Percentiles rank a stretch among this genome's conserved stretches.
Evolutionary conservation across 208 protist genomes (phyloP).

Genomic region (Trypanosoma mega): DNA sequence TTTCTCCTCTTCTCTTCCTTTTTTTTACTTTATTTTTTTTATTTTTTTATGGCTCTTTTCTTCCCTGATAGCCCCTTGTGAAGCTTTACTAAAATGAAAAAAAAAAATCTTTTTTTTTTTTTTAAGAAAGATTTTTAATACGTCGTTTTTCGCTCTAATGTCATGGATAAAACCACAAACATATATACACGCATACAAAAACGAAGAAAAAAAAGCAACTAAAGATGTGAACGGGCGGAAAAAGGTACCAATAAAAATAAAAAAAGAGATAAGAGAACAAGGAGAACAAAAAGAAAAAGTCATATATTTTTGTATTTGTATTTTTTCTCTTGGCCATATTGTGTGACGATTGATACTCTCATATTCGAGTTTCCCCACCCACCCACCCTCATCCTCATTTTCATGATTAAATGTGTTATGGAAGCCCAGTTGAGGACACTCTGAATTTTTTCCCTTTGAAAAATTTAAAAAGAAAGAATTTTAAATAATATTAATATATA

Average conservation of each 20-base stretch:
- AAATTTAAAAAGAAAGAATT: neutral
- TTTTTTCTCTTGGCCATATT: too few relatives aligned
- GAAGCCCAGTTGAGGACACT: too few relatives aligned
- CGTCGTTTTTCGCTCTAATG: slow-evolving; percentile 8
- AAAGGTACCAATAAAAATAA: neutral
- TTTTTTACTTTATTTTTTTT: slow-evolving; percentile 6
- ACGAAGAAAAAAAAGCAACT: neutral
- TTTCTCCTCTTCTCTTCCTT: too few relatives aligned
- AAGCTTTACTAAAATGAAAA: slow-evolving; percentile 12
- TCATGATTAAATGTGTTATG: too few relatives aligned
- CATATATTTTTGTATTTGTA: too few relatives aligned
- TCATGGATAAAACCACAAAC: neutral
- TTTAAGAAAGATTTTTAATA: slow-evolving; percentile 9
- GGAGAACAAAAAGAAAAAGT: neutral
- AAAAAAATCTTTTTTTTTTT: neutral
- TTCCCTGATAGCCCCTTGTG: slow-evolving; percentile 1
- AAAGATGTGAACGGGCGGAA: too few relatives aligned
- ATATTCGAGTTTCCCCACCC: too few relatives aligned
- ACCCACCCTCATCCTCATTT: too few relatives aligned
- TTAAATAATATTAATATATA: neutral
- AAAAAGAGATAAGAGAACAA: neutral
- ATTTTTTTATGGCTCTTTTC: slow-evolving; percentile 15
- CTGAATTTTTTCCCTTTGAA: too few relatives aligned
- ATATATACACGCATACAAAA: neutral
- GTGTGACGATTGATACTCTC: too few relatives aligned